Conservation (phyloP, 176 grass and related monocot genomes). For the Elaeis guineensis region DNA sequence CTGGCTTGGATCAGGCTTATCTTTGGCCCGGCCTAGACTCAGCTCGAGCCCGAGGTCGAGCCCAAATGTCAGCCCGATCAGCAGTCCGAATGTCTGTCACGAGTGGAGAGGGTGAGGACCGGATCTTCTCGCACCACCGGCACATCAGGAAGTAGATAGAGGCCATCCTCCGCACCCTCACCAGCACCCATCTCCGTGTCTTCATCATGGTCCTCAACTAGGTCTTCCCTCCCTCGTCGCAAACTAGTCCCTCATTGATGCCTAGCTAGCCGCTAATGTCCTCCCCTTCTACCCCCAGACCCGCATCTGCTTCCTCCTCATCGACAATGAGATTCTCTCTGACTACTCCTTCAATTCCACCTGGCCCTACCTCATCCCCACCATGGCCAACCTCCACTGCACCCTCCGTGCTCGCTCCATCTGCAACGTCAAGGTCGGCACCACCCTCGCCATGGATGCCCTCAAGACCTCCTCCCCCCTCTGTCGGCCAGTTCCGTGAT, state of each 20-base stretch:
- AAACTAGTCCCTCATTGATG: slow-evolving; percentile 44
- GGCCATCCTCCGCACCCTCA: slow-evolving; percentile 56
- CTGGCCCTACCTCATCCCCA: slow-evolving; percentile 59
- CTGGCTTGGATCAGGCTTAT: too few species aligned
- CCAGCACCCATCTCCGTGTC: slow-evolving; percentile 39
- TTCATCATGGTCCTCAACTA: slow-evolving; percentile 95
- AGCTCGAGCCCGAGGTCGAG: too few species aligned
- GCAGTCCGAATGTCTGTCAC: too few species aligned
- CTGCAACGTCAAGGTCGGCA: slow-evolving; percentile 66
- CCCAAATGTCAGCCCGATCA: too few species aligned
- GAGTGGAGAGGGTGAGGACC: too few species aligned
- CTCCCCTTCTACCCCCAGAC: slow-evolving; percentile 48
- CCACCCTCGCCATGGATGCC: slow-evolving; percentile 84
- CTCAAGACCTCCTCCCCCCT: slow-evolving; percentile 53
- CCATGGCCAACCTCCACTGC: slow-evolving; percentile 61
- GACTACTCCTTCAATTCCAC: slow-evolving; percentile 42
- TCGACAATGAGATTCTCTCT: slow-evolving; percentile 91
- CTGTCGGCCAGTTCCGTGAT: slow-evolving; percentile 40
- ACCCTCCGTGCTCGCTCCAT: slow-evolving; percentile 31
- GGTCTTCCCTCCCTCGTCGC: slow-evolving; percentile 44
- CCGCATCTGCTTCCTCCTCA: slow-evolving; percentile 74
- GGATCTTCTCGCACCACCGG: too few species aligned
- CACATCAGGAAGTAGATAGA: too few species aligned
- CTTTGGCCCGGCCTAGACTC: too few species aligned
- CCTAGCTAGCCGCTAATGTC: slow-evolving; percentile 50